Conservation (phyloP, 345 rosid species). For the Camelina sativa region DNA sequence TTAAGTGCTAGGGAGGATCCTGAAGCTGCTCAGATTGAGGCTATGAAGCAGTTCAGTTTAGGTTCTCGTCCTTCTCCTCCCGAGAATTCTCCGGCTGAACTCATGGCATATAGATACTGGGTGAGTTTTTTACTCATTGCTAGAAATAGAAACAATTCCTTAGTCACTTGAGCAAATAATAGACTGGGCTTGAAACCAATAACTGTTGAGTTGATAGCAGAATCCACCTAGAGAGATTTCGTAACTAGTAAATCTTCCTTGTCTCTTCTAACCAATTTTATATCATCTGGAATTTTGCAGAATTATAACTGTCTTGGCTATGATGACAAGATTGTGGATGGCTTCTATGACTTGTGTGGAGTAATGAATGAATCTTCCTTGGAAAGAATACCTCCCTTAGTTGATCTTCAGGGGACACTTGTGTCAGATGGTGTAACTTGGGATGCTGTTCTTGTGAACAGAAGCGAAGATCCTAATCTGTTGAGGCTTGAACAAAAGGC, state of each 20-base stretch:
- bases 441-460: conserved; percentile 93
- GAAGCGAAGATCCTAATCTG: conserved; percentile 73
- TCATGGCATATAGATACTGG: conserved; percentile 94
- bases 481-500: conserved; percentile 82
- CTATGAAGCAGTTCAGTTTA: conserved; percentile 91
- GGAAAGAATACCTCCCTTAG: conserved; percentile 81
- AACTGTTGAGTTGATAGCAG: conserved; percentile 3
- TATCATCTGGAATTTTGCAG: conserved; percentile 70
- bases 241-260: conserved; percentile 35
- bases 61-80: conserved; percentile 66
- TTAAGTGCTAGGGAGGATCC: conserved; percentile 98
- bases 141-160: background rate
- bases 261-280: conserved; percentile 59
- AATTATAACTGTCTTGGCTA: conserved; percentile 90
- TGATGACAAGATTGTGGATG: conserved; percentile 97
- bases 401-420: conserved; percentile 84
- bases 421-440: conserved; percentile 62
- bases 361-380: conserved; percentile 54
- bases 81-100: conserved; percentile 85
- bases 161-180: background rate
- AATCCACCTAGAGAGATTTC: conserved; percentile 29
- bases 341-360: conserved; percentile 90
- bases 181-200: background rate
- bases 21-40: conserved; percentile 97
- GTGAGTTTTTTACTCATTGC: conserved; percentile 53